Conservation (phyloP, 23 red algal species). For the Pyropia haitanensis region DNA sequence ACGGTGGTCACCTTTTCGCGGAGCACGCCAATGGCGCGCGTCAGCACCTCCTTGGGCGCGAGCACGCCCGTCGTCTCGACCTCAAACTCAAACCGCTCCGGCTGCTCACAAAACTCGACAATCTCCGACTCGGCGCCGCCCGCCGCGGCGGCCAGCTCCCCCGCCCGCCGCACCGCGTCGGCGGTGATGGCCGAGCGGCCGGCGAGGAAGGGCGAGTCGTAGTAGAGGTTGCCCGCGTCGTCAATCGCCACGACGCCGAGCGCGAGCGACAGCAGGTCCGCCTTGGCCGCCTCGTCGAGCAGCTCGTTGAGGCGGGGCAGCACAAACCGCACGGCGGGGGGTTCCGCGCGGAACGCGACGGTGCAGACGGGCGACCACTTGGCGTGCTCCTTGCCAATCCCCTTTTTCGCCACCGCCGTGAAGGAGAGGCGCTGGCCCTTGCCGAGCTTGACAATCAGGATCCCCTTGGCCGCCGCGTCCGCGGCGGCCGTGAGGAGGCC, state of each 20-base stretch:
- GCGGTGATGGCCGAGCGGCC: conserved; percentile 49
- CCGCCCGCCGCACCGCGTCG: conserved; percentile 39
- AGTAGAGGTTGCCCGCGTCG: conserved; percentile 10
- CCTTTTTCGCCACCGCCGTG: conserved; percentile 63
- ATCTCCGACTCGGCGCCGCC: conserved; percentile 39
- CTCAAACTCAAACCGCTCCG: conserved; percentile 51
- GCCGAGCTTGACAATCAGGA: conserved; percentile 68
- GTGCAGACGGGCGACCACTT: conserved; percentile 93
- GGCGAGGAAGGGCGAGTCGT: conserved; percentile 45
- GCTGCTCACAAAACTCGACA: conserved; percentile 28
- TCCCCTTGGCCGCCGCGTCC: conserved; percentile 23
- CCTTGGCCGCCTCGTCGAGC: conserved; percentile 29
- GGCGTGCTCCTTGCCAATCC: conserved; percentile 94
- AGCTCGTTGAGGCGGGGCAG: conserved; percentile 49
- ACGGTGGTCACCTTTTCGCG: conserved; percentile 11
- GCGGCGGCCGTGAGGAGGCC: background rate
- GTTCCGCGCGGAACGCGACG: conserved; percentile 60
- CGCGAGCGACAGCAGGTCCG: conserved; percentile 29
- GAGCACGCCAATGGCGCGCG: conserved; percentile 37
- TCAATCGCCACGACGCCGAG: conserved; percentile 38
- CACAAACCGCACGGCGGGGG: conserved; percentile 48
- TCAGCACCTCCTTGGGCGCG: conserved; percentile 18
- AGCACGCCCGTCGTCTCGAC: conserved; percentile 62
- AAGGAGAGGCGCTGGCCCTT: conserved; percentile 63
- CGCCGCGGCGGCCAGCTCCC: conserved; percentile 30